phyloP scores from a whole-genome alignment of 2,329 filamentous ascomycete species.

The Xylariaceae sp. region DNA sequence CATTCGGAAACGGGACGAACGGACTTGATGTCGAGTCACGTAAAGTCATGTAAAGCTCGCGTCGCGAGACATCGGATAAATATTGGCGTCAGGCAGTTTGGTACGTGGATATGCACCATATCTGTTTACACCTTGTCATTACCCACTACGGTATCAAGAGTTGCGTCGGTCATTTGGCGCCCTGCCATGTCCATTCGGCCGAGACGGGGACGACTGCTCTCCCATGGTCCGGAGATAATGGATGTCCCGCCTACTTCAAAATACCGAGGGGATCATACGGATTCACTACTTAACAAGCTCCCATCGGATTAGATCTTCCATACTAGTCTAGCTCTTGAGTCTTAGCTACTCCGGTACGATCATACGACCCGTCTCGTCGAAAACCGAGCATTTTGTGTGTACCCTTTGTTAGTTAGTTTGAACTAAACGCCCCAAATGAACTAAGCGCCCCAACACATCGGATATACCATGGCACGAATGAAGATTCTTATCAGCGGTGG shows the following conservation, averaged over 20 bases:
- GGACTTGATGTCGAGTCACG: too few species aligned
- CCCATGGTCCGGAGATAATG: constrained; percentile 13
- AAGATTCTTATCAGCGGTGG: constrained; percentile 42
- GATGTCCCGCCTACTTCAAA: not conserved
- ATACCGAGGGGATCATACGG: not conserved
- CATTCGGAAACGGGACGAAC: not conserved
- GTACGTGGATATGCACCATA: not conserved
- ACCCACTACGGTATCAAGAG: not conserved
- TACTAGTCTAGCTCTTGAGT: not conserved
- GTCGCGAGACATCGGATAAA: not conserved
- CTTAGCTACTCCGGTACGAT: too few species aligned
- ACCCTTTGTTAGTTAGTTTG: too few species aligned
- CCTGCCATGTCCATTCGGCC: constrained; percentile 6
- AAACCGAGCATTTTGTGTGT: too few species aligned
- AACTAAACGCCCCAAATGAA: too few species aligned
- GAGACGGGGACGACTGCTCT: constrained; percentile 1
- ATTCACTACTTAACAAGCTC: not conserved
- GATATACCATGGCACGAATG: constrained; percentile 24
- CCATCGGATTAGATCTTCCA: too few species aligned
- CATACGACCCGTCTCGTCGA: too few species aligned
- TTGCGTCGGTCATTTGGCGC: not conserved
- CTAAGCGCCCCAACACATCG: too few species aligned
- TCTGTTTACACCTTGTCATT: not conserved
- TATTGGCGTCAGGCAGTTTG: not conserved
- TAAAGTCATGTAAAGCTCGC: not conserved